These are phyloP conservation scores for Triticum aestivum DNA, from an alignment of 176 grass and related monocot species.

Conservation along the genomic window IWGSC_CS_RefSeq_v2.1 NC_057797.1:743479506-743480005, in stretches of 20 bases:
- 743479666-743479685: not conserved
- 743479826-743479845: conserved; percentile 62
- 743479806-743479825: not conserved
- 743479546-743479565: not conserved
- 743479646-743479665: not conserved
- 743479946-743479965: conserved; percentile 89
- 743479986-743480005: not conserved
- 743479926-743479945: conserved; percentile 98
- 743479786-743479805: not conserved
- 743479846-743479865: conserved; percentile 83
- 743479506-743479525: not conserved
- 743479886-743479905: conserved; percentile 91
- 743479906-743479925: conserved; percentile 91
- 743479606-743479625: not conserved
- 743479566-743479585: not conserved
- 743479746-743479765: not conserved
- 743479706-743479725: not conserved
- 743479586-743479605: not conserved
- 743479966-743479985: not conserved
- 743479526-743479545: not conserved
- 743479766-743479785: not conserved
- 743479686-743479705: not conserved
- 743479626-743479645: not conserved
- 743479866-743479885: conserved; percentile 78
- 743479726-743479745: not conserved